Conservation (phyloP, 2,329 filamentous ascomycete species). For the Periconia sp. region DNA sequence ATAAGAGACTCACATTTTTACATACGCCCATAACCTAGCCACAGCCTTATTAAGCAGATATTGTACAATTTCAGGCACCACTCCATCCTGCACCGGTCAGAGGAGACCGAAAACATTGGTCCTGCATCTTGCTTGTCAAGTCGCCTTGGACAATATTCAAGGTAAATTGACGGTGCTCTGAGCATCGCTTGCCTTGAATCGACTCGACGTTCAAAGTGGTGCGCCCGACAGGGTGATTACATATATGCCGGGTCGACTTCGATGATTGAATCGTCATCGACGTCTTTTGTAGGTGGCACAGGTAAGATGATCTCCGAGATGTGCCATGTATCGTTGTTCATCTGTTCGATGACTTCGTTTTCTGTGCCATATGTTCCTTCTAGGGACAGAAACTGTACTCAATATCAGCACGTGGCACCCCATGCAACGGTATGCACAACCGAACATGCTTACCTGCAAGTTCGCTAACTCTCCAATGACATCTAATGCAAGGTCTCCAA, state of each 20-base stretch:
- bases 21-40: not conserved
- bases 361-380: slow-evolving; percentile 29
- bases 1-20: not conserved
- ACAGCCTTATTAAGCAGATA: not conserved
- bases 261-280: slow-evolving; percentile 18
- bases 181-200: no score
- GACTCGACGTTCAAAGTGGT: no score
- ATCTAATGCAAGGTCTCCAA: slow-evolving; percentile 21
- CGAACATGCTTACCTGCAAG: slow-evolving; percentile 22
- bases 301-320: slow-evolving; percentile 29
- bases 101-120: no score
- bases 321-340: slow-evolving; percentile 27
- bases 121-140: no score
- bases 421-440: not conserved
- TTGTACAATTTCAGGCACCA: not conserved
- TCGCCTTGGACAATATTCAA: no score
- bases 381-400: slow-evolving; percentile 25
- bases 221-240: not conserved
- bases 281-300: slow-evolving; percentile 1
- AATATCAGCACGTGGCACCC: slow-evolving; percentile 3
- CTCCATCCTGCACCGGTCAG: not conserved
- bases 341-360: slow-evolving; percentile 18
- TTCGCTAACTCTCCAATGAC: slow-evolving; percentile 15
- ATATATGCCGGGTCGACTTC: slow-evolving; percentile 38
- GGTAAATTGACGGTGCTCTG: no score